Evolutionary conservation across 768 basidiomycete genomes (phyloP), one percentile per base, ranked within the genome.

Genomic region (Boletus pseudopeckii): DNA sequence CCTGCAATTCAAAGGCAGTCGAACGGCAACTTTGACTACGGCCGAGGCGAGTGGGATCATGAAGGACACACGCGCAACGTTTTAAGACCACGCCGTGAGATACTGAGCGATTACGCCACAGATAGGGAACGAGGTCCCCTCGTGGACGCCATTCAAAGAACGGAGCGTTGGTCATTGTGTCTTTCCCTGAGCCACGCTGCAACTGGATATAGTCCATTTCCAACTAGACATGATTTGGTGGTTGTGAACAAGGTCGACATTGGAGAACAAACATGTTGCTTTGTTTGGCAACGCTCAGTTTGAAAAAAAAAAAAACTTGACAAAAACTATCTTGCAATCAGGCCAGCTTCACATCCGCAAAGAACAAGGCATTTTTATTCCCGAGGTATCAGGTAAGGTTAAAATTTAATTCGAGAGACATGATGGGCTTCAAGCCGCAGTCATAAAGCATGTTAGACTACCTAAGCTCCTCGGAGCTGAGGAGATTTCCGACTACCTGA

Each of bases 391-490:
- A 54, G 53, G 53, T 44, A 26, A 34, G 53, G 22, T 36, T 2
- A 18, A 11, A 4, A 46, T 38, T 32, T 44, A 30, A 36, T 52
- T 11, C 24, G 6, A 20, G 30, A 7, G 39, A 49, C 45, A 46
- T 45, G 61, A 62, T 62, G 53, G 56, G 50, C 56, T 52, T 42
- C 26, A 15, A 46, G 62, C 64, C 64, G 32, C 52, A 60, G 67
- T 67, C 65, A 61, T 59, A 45, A 48, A 55, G 68, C 65, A 67
- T 69, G 65, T 62, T 69, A 68, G 63, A 68, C 68, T 68, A 60
- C 66, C 60, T 58, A 68, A 34, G 32, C 56, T 58, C 58, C 46
- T 49, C 53, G 64, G 64, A 61, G 60, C 41, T 64, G 67, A 60
- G 65, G 66, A 66, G 51, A 54, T 0, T 51, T 45, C 51, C 45